Percentiles rank a stretch among this genome's conserved stretches.
These are phyloP conservation scores for Nemania bipapillata DNA, from an alignment of 2,329 filamentous ascomycete genomes.

Conservation along the genomic window DNA sequence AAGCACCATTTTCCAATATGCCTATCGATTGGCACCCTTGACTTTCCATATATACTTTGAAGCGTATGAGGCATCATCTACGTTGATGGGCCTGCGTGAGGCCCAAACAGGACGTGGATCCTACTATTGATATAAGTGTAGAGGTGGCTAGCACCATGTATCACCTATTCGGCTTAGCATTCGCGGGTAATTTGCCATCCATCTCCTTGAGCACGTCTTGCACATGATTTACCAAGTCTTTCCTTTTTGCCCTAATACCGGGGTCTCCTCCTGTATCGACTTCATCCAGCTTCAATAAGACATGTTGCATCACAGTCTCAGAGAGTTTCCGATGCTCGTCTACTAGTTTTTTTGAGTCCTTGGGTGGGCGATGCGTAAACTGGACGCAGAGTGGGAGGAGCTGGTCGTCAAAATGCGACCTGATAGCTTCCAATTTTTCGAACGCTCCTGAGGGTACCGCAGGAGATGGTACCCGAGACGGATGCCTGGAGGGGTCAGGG, in stretches of 20 bases:
- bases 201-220: slow-evolving; percentile 73
- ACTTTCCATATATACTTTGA: slow-evolving; percentile 12
- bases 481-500: slow-evolving; percentile 52
- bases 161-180: slow-evolving; percentile 38
- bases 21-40: neutral
- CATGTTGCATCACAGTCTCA: slow-evolving; percentile 80
- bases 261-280: slow-evolving; percentile 77
- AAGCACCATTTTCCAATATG: slow-evolving; percentile 3
- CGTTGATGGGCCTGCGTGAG: slow-evolving; percentile 1
- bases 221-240: slow-evolving; percentile 77
- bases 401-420: slow-evolving; percentile 70
- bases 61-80: slow-evolving; percentile 15
- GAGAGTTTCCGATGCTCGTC: slow-evolving; percentile 80
- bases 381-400: slow-evolving; percentile 73
- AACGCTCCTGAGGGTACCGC: slow-evolving; percentile 57
- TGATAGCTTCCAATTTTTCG: slow-evolving; percentile 74
- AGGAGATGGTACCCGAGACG: slow-evolving; percentile 55
- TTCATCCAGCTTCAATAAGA: slow-evolving; percentile 79
- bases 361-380: slow-evolving; percentile 71
- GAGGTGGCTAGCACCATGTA: neutral
- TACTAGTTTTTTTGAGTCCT: slow-evolving; percentile 72
- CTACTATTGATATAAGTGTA: neutral
- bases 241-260: slow-evolving; percentile 72
- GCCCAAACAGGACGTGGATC: neutral
- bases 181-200: slow-evolving; percentile 59